Percentiles rank a stretch among this genome's conserved stretches.
phyloP scores from a whole-genome alignment of 129 eudicot species.

The Saussurea involucrata region DNA sequence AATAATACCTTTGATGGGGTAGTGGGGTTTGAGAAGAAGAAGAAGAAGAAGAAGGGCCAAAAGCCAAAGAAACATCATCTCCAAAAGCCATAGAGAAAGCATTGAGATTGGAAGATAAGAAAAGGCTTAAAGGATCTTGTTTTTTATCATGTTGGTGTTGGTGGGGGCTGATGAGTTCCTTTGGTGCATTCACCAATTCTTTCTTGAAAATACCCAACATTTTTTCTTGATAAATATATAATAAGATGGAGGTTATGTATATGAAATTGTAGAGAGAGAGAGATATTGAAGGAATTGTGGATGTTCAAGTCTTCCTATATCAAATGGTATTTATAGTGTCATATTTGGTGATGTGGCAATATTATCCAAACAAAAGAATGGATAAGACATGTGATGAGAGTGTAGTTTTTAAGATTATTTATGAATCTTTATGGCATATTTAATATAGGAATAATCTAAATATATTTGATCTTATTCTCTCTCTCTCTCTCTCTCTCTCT shows the following conservation, averaged over 20 bases:
- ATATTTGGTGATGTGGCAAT: constrained; percentile 14
- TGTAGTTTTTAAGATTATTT: background rate
- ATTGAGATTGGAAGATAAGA: constrained; percentile 44
- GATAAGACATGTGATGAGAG: constrained; percentile 5
- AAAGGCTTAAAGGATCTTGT: constrained; percentile 43
- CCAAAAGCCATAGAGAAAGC: constrained; percentile 64
- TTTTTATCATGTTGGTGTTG: constrained; percentile 7
- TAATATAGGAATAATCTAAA: background rate
- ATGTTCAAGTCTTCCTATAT: background rate
- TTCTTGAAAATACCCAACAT: constrained; percentile 87
- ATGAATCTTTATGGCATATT: background rate
- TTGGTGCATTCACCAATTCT: constrained; percentile 69
- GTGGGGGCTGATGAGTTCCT: constrained; percentile 63
- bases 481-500: too few relatives aligned
- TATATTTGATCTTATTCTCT: background rate
- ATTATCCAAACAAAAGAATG: constrained; percentile 15
- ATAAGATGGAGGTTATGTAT: background rate
- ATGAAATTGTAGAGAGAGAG: background rate
- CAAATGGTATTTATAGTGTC: constrained; percentile 11
- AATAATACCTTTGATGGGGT: constrained; percentile 49
- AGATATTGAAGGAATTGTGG: background rate
- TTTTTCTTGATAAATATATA: constrained; percentile 2
- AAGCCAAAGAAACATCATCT: constrained; percentile 55
- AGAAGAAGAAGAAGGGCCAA: constrained; percentile 30
- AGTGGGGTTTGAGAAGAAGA: constrained; percentile 28